Conservation (phyloP, 75 land plant genomes). For the Chamaecyparis obtusa region DNA sequence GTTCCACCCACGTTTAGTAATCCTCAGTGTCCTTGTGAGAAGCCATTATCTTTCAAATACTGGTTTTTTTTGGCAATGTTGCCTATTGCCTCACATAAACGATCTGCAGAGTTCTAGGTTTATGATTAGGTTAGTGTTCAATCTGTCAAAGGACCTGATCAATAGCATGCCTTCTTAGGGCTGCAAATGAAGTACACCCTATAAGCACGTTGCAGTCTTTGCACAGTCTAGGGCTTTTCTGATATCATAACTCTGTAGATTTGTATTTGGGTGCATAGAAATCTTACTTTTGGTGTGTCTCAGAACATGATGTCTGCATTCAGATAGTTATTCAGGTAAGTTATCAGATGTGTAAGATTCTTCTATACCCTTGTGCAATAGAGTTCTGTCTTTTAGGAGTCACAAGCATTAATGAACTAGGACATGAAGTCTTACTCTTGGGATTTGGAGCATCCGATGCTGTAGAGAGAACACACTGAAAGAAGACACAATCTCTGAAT, state of each 20-base stretch:
- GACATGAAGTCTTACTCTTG: background rate
- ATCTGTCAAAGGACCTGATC: background rate
- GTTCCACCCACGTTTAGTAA: constrained; percentile 8
- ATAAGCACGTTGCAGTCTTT: background rate
- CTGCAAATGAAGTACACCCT: constrained; percentile 7
- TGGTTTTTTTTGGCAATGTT: constrained; percentile 4
- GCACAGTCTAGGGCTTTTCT: background rate
- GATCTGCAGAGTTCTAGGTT: background rate
- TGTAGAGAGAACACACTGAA: background rate
- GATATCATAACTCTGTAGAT: background rate
- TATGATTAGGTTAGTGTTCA: constrained; percentile 8
- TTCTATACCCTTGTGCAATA: background rate
- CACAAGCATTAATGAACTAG: background rate
- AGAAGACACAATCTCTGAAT: background rate
- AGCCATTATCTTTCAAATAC: background rate
- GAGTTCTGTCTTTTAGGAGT: background rate
- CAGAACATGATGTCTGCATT: background rate
- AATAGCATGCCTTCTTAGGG: background rate
- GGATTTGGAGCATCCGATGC: background rate
- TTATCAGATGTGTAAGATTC: background rate
- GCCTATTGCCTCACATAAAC: too few species aligned
- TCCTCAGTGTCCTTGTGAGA: constrained; percentile 10
- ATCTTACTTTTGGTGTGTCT: background rate
- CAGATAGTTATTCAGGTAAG: background rate
- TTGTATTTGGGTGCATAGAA: background rate